Conservation (phyloP, 2,329 filamentous ascomycete genomes). For the Monilinia vaccinii-corymbosi region DNA sequence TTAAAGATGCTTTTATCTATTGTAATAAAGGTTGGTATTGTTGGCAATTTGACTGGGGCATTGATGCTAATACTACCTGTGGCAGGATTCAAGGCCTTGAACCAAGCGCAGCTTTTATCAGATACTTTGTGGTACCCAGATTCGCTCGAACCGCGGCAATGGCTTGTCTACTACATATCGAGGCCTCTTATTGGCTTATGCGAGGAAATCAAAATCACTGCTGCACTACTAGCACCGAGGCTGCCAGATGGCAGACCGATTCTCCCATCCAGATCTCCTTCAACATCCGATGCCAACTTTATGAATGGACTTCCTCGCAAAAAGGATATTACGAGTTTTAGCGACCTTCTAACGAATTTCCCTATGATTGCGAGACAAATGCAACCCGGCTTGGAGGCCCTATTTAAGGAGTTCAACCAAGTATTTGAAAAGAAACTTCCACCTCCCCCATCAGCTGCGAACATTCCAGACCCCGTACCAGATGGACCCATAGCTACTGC, state of each 20-base stretch:
- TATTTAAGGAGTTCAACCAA: conserved; percentile 82
- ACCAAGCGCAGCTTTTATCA: conserved; percentile 76
- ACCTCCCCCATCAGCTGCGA: conserved; percentile 54
- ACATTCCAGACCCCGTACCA: conserved; percentile 49
- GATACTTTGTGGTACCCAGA: conserved; percentile 87
- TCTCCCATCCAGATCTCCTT: conserved; percentile 14
- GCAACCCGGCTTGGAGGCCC: conserved; percentile 79
- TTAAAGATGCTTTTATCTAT: conserved; percentile 88
- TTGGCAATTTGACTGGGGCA: background rate
- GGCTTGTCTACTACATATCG: conserved; percentile 95
- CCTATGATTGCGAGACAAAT: conserved; percentile 95
- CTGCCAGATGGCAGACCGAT: conserved; percentile 27
- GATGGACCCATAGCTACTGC: conserved; percentile 48
- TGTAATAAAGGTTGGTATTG: conserved; percentile 76
- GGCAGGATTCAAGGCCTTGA: conserved; percentile 80
- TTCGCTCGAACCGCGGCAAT: conserved; percentile 80
- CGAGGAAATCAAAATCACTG: conserved; percentile 64
- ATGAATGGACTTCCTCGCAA: conserved; percentile 50
- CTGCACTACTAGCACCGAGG: conserved; percentile 49
- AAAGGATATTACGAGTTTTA: conserved; percentile 86
- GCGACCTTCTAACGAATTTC: conserved; percentile 81
- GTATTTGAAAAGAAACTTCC: conserved; percentile 81
- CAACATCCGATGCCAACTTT: conserved; percentile 14
- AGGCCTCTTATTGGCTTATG: conserved; percentile 75
- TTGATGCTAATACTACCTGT: conserved; percentile 22